These are phyloP conservation scores for Rubroboletus satanas DNA, from an alignment of 768 basidiomycete species.

Conservation along the genomic window DNA sequence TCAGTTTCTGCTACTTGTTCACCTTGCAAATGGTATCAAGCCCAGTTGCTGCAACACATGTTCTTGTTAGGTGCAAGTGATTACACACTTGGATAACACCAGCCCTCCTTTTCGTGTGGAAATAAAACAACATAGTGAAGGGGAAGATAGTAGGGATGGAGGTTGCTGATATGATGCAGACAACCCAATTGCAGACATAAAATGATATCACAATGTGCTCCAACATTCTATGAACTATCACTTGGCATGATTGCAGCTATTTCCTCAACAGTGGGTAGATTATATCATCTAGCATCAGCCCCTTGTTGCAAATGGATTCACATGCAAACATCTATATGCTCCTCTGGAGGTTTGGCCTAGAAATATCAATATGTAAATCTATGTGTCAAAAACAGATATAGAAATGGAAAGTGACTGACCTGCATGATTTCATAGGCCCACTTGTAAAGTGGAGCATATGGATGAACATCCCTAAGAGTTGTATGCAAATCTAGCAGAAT, in stretches of 20 bases:
- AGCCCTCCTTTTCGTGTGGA: constrained; percentile 38
- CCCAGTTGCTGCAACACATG: no score
- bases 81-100: no score
- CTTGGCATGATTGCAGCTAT: constrained; percentile 42
- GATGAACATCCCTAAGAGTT: background rate
- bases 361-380: no score
- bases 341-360: constrained; percentile 11
- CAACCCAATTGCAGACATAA: constrained; percentile 22
- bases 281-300: constrained; percentile 37
- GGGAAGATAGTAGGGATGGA: constrained; percentile 33
- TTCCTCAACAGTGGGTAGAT: constrained; percentile 41
- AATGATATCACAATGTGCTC: constrained; percentile 34
- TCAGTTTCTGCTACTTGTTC: no score
- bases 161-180: constrained; percentile 32
- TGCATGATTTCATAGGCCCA: constrained; percentile 30
- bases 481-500: background rate
- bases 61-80: no score
- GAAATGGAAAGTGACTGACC: no score
- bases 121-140: constrained; percentile 46
- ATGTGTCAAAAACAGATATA: no score
- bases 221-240: constrained; percentile 14
- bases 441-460: constrained; percentile 29
- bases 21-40: no score
- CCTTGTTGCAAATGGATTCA: constrained; percentile 3
- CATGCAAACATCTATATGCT: constrained; percentile 13